Evolutionary conservation across 805 yeast genomes (phyloP), one percentile per base, ranked within the genome.

Genomic region (Starmerella powellii): DNA sequence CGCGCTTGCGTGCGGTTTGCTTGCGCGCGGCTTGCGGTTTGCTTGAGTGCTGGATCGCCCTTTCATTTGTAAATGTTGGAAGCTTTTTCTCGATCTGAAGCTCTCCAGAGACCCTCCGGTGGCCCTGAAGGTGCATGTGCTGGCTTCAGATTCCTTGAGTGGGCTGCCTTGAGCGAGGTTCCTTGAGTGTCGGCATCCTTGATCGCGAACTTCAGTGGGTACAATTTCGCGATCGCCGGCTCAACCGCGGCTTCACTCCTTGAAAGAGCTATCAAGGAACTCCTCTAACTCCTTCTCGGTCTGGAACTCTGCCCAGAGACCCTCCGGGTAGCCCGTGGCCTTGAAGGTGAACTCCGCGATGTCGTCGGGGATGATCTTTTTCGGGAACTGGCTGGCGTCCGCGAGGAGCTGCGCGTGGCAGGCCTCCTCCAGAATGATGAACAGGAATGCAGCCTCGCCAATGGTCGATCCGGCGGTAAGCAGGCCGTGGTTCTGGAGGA

Each of bases 401-500:
- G 71, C 80, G 45, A 72, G 57, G 54, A 80, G 59, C 60, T 80
- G 87, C n/a, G 71, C 71, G 55, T 76, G 71, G 56, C 87, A 80
- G 8, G 71, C 55, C 51, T 71, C 67, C 56, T 80, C 87, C 74
- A 78, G 67, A 39, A 76, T 57, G 1, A 76, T 67, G 60, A 72
- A 80, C 44, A 77, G 56, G 56, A 72, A 74, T 2, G 84, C 84
- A 10, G 87, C 86, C 60, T 78, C 86, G 54, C 78, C 86, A 11
- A 79, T 77, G 5, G 83, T 78, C 30, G 60, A 49, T 20, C 87
- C 88, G 5, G 74, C 79, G 2, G 86, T 79, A 51, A 80, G 58
- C 27, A 79, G 66, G 23, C 88, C 87, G 57, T 80, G 88, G 64
- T 80, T 80, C 57, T 73, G 80, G 50, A 80, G 63, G 49, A 80